phyloP scores from a whole-genome alignment of 1,139 yeast species.

The Sugiyamaella japonica region DNA sequence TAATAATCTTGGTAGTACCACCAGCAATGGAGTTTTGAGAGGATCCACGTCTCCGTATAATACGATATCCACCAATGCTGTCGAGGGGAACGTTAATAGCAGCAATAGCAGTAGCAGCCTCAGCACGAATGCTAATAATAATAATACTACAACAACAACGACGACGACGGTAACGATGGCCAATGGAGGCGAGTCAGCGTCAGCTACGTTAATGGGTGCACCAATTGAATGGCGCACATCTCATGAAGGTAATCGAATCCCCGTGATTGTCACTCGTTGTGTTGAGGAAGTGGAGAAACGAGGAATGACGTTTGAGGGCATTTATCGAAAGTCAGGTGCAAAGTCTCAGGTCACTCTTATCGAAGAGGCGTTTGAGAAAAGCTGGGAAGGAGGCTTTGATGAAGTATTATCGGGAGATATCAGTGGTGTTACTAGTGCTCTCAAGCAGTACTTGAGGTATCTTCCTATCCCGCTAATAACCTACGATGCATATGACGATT shows the following conservation, averaged over 20 bases:
- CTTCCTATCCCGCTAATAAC: conserved; percentile 86
- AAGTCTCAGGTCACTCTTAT: conserved; percentile 65
- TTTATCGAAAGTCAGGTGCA: conserved; percentile 90
- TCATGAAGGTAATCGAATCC: conserved; percentile 62
- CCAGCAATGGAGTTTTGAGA: not conserved
- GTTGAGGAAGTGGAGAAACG: conserved; percentile 74
- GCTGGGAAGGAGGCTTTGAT: conserved; percentile 35
- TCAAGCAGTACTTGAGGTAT: conserved; percentile 81
- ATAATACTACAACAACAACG: not conserved
- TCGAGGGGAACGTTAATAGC: not conserved
- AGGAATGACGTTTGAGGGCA: conserved; percentile 76
- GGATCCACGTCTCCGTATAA: conserved; percentile 7
- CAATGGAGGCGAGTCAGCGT: conserved; percentile 14
- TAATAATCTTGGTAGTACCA: not conserved
- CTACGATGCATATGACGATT: conserved; percentile 63
- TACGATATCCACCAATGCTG: not conserved
- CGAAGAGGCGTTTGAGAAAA: conserved; percentile 45
- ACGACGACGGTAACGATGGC: too few species aligned
- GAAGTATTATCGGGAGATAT: conserved; percentile 66
- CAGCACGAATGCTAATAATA: not conserved
- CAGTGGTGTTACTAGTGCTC: conserved; percentile 81
- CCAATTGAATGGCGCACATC: conserved; percentile 41
- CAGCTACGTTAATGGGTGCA: conserved; percentile 31
- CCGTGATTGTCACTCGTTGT: conserved; percentile 71
- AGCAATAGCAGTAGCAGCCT: conserved; percentile 10